Conservation (phyloP, 1,284 basidiomycete species). For the Puccinia polysora region DNA sequence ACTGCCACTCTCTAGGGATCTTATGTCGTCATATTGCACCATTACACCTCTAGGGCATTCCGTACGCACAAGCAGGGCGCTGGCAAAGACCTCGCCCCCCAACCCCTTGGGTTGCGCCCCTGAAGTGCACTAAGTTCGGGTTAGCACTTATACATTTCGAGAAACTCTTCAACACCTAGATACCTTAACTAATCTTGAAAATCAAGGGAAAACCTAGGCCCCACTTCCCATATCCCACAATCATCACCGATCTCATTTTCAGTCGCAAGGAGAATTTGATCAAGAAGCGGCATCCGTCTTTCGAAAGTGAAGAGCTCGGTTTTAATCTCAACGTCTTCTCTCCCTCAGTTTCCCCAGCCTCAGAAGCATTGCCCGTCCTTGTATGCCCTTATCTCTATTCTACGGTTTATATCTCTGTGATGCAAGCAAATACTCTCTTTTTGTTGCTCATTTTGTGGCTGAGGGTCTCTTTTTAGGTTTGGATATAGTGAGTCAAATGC, state of each 20-base stretch:
- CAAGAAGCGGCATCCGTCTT: conserved; percentile 1
- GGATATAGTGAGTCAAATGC: conserved; percentile 29
- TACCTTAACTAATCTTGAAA: neutral
- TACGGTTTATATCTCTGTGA: neutral
- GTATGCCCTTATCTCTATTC: conserved; percentile 4
- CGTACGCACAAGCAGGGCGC: conserved; percentile 37
- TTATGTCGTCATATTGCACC: neutral
- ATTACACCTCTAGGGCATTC: conserved; percentile 27
- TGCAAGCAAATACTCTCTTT: neutral
- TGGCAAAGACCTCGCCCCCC: conserved; percentile 30
- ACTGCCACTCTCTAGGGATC: neutral
- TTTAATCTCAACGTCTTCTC: conserved; percentile 38
- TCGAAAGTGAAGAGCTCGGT: conserved; percentile 35
- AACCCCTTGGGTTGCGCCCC: conserved; percentile 22
- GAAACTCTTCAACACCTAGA: neutral
- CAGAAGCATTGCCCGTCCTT: conserved; percentile 25
- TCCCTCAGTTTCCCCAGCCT: neutral
- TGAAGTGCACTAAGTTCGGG: conserved; percentile 35
- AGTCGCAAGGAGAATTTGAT: neutral
- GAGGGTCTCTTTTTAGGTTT: conserved; percentile 13
- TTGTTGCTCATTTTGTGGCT: neutral
- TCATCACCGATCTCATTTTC: conserved; percentile 7
- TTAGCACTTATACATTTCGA: conserved; percentile 19
- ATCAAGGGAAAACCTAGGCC: conserved; percentile 22
- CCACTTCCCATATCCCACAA: conserved; percentile 25